phyloP scores from a whole-genome alignment of 2,329 filamentous ascomycete species.

The Elsinoe fawcettii region DNA sequence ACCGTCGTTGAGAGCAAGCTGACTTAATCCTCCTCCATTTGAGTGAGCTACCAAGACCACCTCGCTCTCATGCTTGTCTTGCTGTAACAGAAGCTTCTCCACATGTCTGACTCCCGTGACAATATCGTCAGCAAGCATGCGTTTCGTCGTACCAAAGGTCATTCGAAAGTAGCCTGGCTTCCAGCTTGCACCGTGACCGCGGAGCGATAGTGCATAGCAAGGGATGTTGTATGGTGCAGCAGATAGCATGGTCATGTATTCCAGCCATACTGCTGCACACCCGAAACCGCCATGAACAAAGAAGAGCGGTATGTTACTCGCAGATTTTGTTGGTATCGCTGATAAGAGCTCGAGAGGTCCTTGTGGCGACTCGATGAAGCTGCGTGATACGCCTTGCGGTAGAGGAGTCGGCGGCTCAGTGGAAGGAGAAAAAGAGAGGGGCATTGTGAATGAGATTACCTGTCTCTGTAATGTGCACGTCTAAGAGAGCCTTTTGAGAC shows the following conservation, averaged over 20 bases:
- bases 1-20: constrained; percentile 6
- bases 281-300: constrained; percentile 6
- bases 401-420: not conserved
- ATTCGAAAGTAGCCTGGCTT: constrained; percentile 3
- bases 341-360: constrained; percentile 4
- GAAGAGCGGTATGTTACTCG: not conserved
- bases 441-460: not conserved
- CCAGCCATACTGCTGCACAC: not conserved
- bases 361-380: not conserved
- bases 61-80: not conserved
- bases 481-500: not conserved
- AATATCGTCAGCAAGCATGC: not conserved
- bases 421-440: not conserved
- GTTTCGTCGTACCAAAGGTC: not conserved
- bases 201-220: not conserved
- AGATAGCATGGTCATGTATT: constrained; percentile 2
- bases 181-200: constrained; percentile 7
- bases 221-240: constrained; percentile 1
- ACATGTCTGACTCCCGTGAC: constrained; percentile 3
- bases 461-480: not conserved
- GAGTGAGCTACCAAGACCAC: constrained; percentile 2
- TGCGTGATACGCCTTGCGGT: not conserved
- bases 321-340: not conserved
- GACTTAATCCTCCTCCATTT: not conserved
- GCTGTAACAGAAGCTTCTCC: not conserved